Evolutionary conservation across 2,329 filamentous ascomycete species (phyloP).

Genomic region (Botrytis fragariae): DNA sequence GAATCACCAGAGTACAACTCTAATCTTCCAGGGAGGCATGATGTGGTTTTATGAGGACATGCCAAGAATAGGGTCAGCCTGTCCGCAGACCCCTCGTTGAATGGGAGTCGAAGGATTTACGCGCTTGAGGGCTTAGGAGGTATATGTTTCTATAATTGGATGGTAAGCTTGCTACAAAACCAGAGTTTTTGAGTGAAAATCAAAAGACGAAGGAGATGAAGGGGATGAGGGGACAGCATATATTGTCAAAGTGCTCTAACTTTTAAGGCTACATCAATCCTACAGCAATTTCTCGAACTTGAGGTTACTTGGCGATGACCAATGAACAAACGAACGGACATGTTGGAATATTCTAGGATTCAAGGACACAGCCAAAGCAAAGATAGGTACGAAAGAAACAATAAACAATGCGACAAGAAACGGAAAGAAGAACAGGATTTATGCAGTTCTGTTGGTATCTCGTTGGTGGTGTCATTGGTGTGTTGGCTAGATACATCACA

Average conservation of each 20-base stretch:
- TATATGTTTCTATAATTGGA: conserved; percentile 13
- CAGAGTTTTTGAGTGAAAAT: neutral
- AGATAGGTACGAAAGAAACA: neutral
- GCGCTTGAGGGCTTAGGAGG: conserved; percentile 10
- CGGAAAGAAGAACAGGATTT: neutral
- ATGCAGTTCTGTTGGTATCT: neutral
- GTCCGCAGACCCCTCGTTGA: neutral
- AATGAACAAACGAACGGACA: neutral
- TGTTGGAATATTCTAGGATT: neutral
- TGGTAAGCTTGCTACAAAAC: neutral
- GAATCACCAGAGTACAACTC: neutral
- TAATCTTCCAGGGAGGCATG: neutral
- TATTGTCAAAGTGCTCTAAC: neutral
- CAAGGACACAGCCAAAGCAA: neutral
- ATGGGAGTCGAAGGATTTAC: conserved; percentile 1
- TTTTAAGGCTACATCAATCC: neutral
- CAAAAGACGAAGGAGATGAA: neutral
- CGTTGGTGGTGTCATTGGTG: neutral
- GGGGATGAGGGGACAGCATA: neutral
- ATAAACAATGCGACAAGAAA: neutral
- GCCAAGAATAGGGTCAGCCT: conserved; percentile 17
- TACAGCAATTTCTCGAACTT: neutral
- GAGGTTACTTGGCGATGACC: neutral
- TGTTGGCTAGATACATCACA: neutral
- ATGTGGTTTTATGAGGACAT: conserved; percentile 11